Evolutionary conservation across 768 basidiomycete species (phyloP), one percentile per base, ranked within the genome.

Genomic region (Lactifluus subvellereus): DNA sequence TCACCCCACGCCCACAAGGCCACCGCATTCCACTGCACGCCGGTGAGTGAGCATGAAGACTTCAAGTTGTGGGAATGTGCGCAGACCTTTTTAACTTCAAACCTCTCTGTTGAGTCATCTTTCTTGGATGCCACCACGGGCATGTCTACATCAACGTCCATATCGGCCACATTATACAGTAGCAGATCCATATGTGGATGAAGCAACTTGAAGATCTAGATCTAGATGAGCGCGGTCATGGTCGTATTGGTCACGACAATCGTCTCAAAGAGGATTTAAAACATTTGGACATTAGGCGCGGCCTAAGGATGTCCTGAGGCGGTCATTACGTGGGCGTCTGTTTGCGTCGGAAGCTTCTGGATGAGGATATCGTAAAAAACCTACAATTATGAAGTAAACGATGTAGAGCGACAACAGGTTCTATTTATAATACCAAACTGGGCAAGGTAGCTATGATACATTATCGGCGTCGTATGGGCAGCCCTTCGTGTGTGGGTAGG

Each of bases 1-100:
- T 61, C 66, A 95, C 94, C 95, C 96, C 97, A 98, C 20, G 97
- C 94, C 97, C 97, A 99, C 0, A 99, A 80, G 1, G 97, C 83
- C 57, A 98, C 97, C 14, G 97, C 97, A 71, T 98, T 98, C 97
- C 97, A 99, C 97, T 99, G 61, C n/a, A 48, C 22, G 54, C 45
- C 0, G 38, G 20, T 52, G 38, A 37, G 54, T 59, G 4, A n/a
- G 57, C 30, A 16, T 33, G 33, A 50, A 40, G 6, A 49, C 48
- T 35, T 35, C 22, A n/a, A 22, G n/a, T 50, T n/a, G 35, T 16
- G 32, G n/a, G 35, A 35, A 22, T 43, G 20, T 30, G 32, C 16
- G 54, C 71, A 58, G 58, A 96, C 96, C 91, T 99, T 98, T 83
- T 99, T 99, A 67, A 99, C 97, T 75, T 98, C 95, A 72, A 99